phyloP scores from a whole-genome alignment of 2,329 filamentous ascomycete species.

The Colletotrichum gigasporum region DNA sequence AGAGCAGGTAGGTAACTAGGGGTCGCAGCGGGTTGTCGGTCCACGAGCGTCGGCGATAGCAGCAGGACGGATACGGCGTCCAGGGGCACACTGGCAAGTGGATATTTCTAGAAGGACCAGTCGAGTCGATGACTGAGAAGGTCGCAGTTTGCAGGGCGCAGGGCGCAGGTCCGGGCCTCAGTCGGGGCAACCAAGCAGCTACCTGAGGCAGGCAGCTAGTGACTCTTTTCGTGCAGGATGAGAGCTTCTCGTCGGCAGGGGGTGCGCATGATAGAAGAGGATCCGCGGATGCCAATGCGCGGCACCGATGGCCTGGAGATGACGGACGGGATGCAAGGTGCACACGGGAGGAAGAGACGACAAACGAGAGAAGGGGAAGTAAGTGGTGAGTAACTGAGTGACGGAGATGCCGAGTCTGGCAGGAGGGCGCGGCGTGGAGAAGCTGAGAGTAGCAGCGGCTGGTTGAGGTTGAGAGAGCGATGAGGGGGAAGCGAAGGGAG shows the following conservation, averaged over 20 bases:
- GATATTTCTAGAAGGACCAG: slow-evolving; percentile 24
- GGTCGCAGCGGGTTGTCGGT: slow-evolving; percentile 12
- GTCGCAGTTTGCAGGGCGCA: not conserved
- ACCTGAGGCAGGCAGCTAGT: slow-evolving; percentile 10
- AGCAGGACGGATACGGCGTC: not conserved
- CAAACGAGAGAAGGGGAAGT: not conserved
- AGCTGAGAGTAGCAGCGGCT: not conserved
- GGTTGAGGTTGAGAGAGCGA: not conserved
- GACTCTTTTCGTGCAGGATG: slow-evolving; percentile 23
- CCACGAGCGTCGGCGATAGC: slow-evolving; percentile 24
- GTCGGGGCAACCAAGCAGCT: slow-evolving; percentile 13
- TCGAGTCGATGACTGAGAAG: not conserved
- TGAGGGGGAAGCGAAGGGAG: not conserved
- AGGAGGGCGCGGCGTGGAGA: not conserved
- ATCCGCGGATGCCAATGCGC: slow-evolving; percentile 20
- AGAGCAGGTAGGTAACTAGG: not conserved
- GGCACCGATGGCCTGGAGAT: not conserved
- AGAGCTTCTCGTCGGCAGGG: slow-evolving; percentile 23
- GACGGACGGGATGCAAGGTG: not conserved
- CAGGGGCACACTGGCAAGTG: slow-evolving; percentile 3
- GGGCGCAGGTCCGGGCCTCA: slow-evolving; percentile 19
- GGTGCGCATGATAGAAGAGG: slow-evolving; percentile 23
- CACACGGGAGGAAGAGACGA: not conserved
- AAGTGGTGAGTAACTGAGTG: not conserved
- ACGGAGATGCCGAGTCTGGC: not conserved